Percentiles rank a stretch among this genome's conserved stretches.
Evolutionary conservation across 2,329 filamentous ascomycete species (phyloP).

Genomic region (Lasiodiplodia hormozganensis): DNA sequence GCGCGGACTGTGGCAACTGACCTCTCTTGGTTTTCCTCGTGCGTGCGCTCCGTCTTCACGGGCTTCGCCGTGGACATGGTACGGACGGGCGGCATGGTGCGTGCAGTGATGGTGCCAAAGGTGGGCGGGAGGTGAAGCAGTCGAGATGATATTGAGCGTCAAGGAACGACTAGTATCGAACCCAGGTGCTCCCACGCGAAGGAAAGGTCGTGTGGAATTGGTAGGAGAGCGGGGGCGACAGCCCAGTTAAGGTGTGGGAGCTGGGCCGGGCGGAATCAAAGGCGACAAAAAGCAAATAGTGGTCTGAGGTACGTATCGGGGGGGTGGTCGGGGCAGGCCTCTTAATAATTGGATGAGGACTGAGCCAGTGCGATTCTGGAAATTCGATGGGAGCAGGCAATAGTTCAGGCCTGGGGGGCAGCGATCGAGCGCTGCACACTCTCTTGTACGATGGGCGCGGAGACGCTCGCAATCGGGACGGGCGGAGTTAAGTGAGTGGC

Average conservation of each 20-base stretch:
- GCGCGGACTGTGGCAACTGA: slow-evolving; percentile 35
- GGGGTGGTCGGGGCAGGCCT: background rate
- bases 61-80: slow-evolving; percentile 46
- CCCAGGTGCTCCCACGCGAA: slow-evolving; percentile 26
- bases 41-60: slow-evolving; percentile 73
- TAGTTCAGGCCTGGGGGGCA: slow-evolving; percentile 10
- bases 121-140: background rate
- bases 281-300: slow-evolving; percentile 24
- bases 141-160: slow-evolving; percentile 14
- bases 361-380: slow-evolving; percentile 7
- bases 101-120: background rate
- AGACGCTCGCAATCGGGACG: slow-evolving; percentile 21
- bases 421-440: slow-evolving; percentile 24
- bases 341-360: slow-evolving; percentile 8
- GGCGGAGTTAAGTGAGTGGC: slow-evolving; percentile 27
- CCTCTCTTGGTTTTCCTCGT: slow-evolving; percentile 82
- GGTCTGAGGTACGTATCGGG: background rate
- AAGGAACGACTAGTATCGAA: slow-evolving; percentile 31
- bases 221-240: slow-evolving; percentile 24
- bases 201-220: slow-evolving; percentile 4
- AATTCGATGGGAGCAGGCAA: slow-evolving; percentile 22
- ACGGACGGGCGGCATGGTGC: slow-evolving; percentile 48
- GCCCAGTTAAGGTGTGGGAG: slow-evolving; percentile 12
- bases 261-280: slow-evolving; percentile 23
- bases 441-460: slow-evolving; percentile 24